phyloP scores from a whole-genome alignment of 1,284 basidiomycete species.

The Schizophyllum amplum region DNA sequence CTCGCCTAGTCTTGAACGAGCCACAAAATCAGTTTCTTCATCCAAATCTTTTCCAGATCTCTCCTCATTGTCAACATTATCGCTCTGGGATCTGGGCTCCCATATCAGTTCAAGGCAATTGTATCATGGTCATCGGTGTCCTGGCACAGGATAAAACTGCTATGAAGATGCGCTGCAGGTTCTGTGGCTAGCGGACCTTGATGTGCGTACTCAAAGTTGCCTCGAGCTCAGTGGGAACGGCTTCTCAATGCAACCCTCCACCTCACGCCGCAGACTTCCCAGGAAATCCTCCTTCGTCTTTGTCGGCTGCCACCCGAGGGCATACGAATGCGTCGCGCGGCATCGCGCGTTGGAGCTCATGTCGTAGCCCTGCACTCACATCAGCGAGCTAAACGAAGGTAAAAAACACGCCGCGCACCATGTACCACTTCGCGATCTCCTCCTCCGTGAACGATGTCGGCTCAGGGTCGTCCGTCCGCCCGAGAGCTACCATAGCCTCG shows the following conservation, averaged over 20 bases:
- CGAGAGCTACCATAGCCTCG: constrained; percentile 20
- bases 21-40: no score
- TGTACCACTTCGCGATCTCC: constrained; percentile 26
- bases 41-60: no score
- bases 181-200: no score
- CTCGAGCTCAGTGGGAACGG: constrained; percentile 11
- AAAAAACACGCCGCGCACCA: constrained; percentile 15
- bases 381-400: not conserved
- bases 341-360: constrained; percentile 49
- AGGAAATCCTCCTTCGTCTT: constrained; percentile 38
- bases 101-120: no score
- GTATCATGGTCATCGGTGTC: no score
- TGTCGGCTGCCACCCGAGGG: constrained; percentile 49
- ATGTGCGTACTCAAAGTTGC: no score
- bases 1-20: no score
- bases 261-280: constrained; percentile 34
- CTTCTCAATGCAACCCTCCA: constrained; percentile 18
- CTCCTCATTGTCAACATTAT: no score
- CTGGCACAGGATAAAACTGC: no score
- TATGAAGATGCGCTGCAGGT: no score
- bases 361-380: constrained; percentile 19
- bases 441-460: constrained; percentile 30
- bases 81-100: no score
- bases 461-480: constrained; percentile 20
- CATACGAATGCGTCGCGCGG: constrained; percentile 37